phyloP scores from a whole-genome alignment of 1,284 basidiomycete species.

The Pterulicium gracile region DNA sequence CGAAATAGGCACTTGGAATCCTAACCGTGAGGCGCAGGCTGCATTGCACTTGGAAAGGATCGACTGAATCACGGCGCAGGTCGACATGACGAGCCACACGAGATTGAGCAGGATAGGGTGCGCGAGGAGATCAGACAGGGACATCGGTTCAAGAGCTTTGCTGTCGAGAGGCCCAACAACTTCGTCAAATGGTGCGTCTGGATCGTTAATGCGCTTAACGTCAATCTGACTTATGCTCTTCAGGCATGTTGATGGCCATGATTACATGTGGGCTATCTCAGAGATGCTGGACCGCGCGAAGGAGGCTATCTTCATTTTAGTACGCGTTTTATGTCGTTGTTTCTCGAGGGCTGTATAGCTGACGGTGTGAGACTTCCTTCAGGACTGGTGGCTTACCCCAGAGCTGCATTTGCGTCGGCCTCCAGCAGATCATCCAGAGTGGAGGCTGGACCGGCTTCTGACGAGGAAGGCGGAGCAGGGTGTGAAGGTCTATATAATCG shows the following conservation, averaged over 20 bases:
- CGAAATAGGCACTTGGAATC: constrained; percentile 38
- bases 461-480: constrained; percentile 84
- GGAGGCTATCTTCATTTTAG: constrained; percentile 72
- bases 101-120: constrained; percentile 55
- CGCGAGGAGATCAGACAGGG: constrained; percentile 61
- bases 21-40: constrained; percentile 41
- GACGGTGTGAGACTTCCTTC: neutral
- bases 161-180: constrained; percentile 57
- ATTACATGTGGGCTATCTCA: constrained; percentile 90
- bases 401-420: constrained; percentile 89
- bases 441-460: constrained; percentile 77
- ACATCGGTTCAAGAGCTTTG: constrained; percentile 84
- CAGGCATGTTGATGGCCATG: constrained; percentile 84
- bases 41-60: neutral
- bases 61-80: constrained; percentile 23
- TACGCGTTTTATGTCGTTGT: constrained; percentile 17
- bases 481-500: constrained; percentile 80
- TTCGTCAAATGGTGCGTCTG: constrained; percentile 72
- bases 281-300: constrained; percentile 74
- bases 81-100: constrained; percentile 69
- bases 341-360: neutral
- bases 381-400: constrained; percentile 91
- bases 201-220: neutral
- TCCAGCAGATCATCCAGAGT: constrained; percentile 72
- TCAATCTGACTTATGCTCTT: constrained; percentile 1